Evolutionary conservation across 2,329 filamentous ascomycete genomes (phyloP), one percentile per base, ranked within the genome.

Genomic region (Aspergillaceae sp.): DNA sequence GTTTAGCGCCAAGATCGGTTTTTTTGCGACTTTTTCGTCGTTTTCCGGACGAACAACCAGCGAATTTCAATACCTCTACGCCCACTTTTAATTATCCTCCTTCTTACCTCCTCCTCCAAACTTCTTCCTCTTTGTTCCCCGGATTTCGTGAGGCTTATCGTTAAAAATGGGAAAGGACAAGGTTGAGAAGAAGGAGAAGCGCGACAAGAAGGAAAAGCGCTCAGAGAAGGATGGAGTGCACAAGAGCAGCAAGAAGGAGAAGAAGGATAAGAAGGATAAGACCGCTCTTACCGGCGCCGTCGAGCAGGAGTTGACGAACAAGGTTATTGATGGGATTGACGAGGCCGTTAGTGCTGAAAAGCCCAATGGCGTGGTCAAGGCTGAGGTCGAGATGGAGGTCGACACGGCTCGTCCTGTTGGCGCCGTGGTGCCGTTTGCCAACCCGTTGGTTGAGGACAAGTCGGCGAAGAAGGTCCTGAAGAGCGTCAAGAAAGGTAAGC

Each of bases 401-500:
- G 60, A 62, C 46, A 40, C 26, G 7, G 42, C 33, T 44, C 62
- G 63, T 47, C 69, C 70, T 43, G 51, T 72, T 45, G 72, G 72
- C 40, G 70, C 72, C 34, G 55, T 74, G 44, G 72, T 74, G 50
- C 72, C 72, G 7, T 75, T 75, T 56, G 72, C 72, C 52, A 68
- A 70, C 53, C 72, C 72, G 44, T 56, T 75, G 56, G 71, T 70
- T 4, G 72, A 75, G 52, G 72, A 75, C 47, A 75, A 74, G 65
- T 60, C 63, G 45, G 69, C 67, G 48, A 75, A 74, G 67, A 75
- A 75, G 64, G 69, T 73, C 40, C 60, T 75, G 44, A 74, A 73
- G 65, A 66, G 66, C 44, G 71, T 75, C n/a, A 74, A 74, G 65
- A 75, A 74, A 60, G 70, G 71, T 73, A 63, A 53, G 63, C 19